Base-by-base conservation (phyloP, 768 basidiomycete species). In the Collybia mongolica region DNA sequence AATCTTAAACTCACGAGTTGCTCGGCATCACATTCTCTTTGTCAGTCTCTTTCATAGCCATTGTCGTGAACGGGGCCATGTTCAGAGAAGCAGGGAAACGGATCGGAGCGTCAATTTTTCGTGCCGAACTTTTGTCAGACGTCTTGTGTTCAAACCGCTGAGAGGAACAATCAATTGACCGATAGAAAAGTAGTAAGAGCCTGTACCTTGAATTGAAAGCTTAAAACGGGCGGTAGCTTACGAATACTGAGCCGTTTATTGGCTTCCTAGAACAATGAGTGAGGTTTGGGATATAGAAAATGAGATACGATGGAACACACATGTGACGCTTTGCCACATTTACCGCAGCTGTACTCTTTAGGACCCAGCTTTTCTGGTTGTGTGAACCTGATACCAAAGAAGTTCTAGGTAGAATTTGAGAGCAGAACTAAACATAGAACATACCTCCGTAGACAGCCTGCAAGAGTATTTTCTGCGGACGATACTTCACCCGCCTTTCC, bases 91-190 rank as follows among this genome's bases (percentile, higher is more conserved):
- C 82, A 2, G 95, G 93, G 62, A 96, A 92, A 4, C 83, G 82
- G 47, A 98, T 84, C 18, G 77, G 81, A 1, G 83, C 74, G 59
- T 95, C 93, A 40, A 98, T 86, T 69, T 98, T 98, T 55, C 83
- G 81, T 0, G 92, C 83, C 23, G 84, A 76, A 24, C 80, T 73
- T 62, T 84, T 90, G 59, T 93, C 81, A 39, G 75, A 68, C 41
- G 83, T 80, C 58, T 86, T 88, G 61, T 97, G 93, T 62, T 96
- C 94, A 65, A 98, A 98, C 2, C 96, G 86, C 94, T 97, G 1
- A 19, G 44, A 36, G 51, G 18, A 28, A 44, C 36, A 20, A 52
- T 51, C 20, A 45, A 39, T 23, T 18, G 39, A 46, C 17, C 45
- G 12, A 22, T 28, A 24, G 22, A 32, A 19, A 35, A 28, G 20